Evolutionary conservation across 2,329 filamentous ascomycete species (phyloP).

Genomic region (Malbranchea zuffiana): DNA sequence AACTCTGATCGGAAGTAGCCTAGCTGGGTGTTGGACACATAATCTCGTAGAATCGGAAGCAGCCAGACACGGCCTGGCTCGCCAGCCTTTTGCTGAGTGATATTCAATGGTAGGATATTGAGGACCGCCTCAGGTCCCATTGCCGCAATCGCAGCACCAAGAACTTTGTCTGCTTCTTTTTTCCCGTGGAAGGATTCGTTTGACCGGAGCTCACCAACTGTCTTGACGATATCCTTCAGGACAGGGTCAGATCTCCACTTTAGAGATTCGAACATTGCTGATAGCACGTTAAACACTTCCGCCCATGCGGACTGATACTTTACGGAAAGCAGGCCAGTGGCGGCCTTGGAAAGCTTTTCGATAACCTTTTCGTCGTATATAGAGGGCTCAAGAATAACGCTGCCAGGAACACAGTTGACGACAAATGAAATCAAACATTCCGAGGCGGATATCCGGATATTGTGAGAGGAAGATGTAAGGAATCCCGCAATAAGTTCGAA

Average conservation of each 20-base stretch:
- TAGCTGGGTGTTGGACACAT: constrained; percentile 77
- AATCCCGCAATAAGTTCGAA: constrained; percentile 73
- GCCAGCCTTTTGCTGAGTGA: constrained; percentile 62
- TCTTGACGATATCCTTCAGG: constrained; percentile 62
- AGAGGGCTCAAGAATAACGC: constrained; percentile 75
- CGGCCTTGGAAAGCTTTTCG: constrained; percentile 62
- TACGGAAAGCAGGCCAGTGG: constrained; percentile 66
- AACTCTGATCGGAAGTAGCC: constrained; percentile 77
- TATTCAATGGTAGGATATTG: constrained; percentile 71
- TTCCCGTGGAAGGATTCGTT: constrained; percentile 86
- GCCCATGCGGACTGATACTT: constrained; percentile 92
- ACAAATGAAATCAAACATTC: constrained; percentile 92
- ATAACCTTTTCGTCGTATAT: constrained; percentile 85
- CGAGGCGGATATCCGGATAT: constrained; percentile 86
- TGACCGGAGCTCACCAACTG: constrained; percentile 73
- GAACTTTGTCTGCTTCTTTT: constrained; percentile 84
- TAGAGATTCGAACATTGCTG: constrained; percentile 74
- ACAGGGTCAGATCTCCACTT: constrained; percentile 77
- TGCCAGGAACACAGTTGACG: constrained; percentile 75
- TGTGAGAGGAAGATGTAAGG: constrained; percentile 75
- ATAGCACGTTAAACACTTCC: constrained; percentile 83
- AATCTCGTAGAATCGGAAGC: constrained; percentile 79
- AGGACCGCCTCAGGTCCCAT: constrained; percentile 85
- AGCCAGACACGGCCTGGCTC: constrained; percentile 88
- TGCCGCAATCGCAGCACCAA: constrained; percentile 75